Base-by-base conservation (phyloP, 768 basidiomycete species). In the Boletus subparvulus region DNA sequence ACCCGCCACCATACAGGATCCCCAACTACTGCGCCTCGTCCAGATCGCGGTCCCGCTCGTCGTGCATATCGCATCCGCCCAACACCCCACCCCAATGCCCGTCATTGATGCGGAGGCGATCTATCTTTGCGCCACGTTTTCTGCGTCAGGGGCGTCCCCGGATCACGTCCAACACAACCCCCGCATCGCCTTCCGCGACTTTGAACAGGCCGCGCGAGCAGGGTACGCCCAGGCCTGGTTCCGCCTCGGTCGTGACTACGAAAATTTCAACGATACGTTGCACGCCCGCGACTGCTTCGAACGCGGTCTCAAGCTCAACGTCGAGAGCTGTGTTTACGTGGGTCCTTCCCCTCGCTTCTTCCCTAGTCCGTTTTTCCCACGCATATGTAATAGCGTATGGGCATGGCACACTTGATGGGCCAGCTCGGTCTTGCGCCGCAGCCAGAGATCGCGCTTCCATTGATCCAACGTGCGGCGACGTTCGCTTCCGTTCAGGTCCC, bases 211-310 rank as follows among this genome's bases (percentile, higher is more conserved):
- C 3, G 95, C 94, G 0, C 78, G 90, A 26, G 83, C 80, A 0
- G 94, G 95, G 0, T 88, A 85, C 60, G 74, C 79, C 4, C 75
- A 81, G n/a, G 92, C 92, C 0, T 98, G 96, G 95, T 97, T 94
- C 75, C 81, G 87, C 26, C 80, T 98, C 1, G 96, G 92, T 0
- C 76, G 93, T 17, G 95, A 96, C 58, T 97, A 98, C 66, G 95
- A 98, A 74, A 85, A 83, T 44, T 93, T 90, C 58, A 86, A 85
- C 24, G 93, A 98, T 68, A 49, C 80, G 1, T 61, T 71, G 0
- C 83, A 87, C 42, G 94, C 95, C 2, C 84, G 76, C 59, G 91
- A 92, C 28, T 95, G 93, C 69, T 97, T 94, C 65, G 88, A 92
- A 61, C 82, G 89, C 8, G 95, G 95, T 2, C 81, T 85, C 45